Evolutionary conservation across 2,329 filamentous ascomycete species (phyloP), one percentile per base, ranked within the genome.

Genomic region (Ceratocystis cacaofunesta): DNA sequence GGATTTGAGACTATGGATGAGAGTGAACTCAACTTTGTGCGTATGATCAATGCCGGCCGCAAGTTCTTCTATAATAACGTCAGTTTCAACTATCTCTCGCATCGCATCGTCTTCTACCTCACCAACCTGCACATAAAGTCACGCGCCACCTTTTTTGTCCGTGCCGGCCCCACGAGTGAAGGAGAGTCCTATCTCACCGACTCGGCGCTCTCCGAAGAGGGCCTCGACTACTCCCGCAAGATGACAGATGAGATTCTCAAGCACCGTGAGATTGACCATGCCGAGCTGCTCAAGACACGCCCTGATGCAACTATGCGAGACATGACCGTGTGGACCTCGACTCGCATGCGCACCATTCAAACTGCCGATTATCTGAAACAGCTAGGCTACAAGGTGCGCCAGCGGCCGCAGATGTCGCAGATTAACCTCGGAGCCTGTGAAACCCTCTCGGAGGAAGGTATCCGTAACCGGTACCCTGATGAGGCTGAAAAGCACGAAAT

Each of bases 1-100:
- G 87, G 92, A 67, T 99, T 96, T 71, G 92, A 99, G 77, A 95
- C 90, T 0, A 97, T 99, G 91, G 83, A 92, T 71, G 94, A 99
- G 74, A 81, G 82, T 36, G 92, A 97, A 70, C 81, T 99, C 69
- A 96, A 97, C 74, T 99, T 92, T 77, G 92, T 99, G 77, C 96
- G 96, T 78, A 96, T 99, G 92, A 95, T 97, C 74, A 99, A 99
- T 70, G 94, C 94, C 6, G 94, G 94, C 57, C 85, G 92, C 72
- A 86, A 90, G 70, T 88, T 99, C 72, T 88, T 92, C 71, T 92
- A 97, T 76, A 99, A 99, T 78, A 96, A 97, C 70, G 89, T 94
- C 73, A 92, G 88, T 72, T 97, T 99, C 75, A 92, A 92, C 71
- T 99, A 99, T 73, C 82, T 99, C 41, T 95, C 92, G 0, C 92